Evolutionary conservation across 2,329 filamentous ascomycete genomes (phyloP).

Genomic region (Sporothrix variecibatus): DNA sequence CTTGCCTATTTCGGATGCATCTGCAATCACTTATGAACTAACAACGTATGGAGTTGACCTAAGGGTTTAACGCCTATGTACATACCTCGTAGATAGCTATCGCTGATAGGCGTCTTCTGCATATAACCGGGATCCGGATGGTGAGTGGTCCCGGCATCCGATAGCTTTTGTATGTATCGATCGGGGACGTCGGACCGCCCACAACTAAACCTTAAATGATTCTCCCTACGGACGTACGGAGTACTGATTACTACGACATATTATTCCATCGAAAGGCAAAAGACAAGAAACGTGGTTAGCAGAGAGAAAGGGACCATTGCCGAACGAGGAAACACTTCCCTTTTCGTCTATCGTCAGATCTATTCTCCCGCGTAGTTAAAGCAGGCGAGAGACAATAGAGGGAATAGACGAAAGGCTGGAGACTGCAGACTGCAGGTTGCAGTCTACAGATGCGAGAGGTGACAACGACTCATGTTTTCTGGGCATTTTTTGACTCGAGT

Average conservation of each 20-base stretch:
- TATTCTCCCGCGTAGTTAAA: background rate
- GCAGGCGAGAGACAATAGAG: background rate
- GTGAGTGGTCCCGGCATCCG: background rate
- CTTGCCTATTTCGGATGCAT: background rate
- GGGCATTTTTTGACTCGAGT: background rate
- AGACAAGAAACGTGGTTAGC: background rate
- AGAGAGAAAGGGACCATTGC: background rate
- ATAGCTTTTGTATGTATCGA: background rate
- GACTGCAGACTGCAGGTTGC: background rate
- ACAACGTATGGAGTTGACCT: background rate
- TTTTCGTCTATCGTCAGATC: background rate
- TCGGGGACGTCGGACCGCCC: background rate
- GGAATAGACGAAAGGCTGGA: background rate
- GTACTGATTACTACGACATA: too few relatives aligned
- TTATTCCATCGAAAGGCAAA: background rate
- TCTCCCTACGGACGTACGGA: too few relatives aligned
- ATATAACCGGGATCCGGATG: background rate
- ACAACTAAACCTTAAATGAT: background rate
- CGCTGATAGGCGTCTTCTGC: background rate
- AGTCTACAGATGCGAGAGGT: background rate
- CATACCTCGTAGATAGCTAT: background rate
- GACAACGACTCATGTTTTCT: constrained; percentile 5
- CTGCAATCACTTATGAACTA: background rate
- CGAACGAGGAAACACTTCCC: background rate
- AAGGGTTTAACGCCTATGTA: background rate